Conservation (phyloP, 257 asterid species). For the Eucommia ulmoides region DNA sequence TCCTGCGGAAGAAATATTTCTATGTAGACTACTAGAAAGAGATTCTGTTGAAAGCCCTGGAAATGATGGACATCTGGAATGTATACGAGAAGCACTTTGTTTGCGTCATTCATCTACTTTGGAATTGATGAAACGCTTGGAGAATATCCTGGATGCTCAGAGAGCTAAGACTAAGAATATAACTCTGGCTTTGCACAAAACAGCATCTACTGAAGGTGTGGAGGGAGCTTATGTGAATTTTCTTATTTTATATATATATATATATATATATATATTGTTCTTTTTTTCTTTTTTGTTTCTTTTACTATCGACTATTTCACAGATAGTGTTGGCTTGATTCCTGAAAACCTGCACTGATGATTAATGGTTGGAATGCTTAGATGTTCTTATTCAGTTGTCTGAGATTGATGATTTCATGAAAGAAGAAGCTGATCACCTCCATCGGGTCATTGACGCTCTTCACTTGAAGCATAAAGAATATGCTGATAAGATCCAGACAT, state of each 20-base stretch:
- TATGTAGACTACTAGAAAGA: constrained; percentile 59
- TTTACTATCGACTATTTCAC: too few species aligned
- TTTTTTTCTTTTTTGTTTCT: neutral
- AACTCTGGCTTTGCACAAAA: constrained; percentile 35
- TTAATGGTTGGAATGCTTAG: constrained; percentile 29
- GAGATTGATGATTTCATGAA: constrained; percentile 60
- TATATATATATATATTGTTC: too few species aligned
- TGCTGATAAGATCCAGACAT: constrained; percentile 59
- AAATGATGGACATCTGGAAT: constrained; percentile 28
- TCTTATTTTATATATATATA: too few species aligned
- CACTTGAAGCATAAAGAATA: constrained; percentile 54
- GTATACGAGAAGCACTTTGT: constrained; percentile 51
- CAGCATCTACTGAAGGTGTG: constrained; percentile 69
- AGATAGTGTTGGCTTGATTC: too few species aligned
- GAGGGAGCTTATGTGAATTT: constrained; percentile 15
- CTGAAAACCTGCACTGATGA: neutral
- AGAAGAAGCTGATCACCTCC: constrained; percentile 53
- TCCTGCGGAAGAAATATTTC: constrained; percentile 76
- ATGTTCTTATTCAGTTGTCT: constrained; percentile 37
- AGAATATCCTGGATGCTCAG: constrained; percentile 55
- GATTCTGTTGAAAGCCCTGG: constrained; percentile 25
- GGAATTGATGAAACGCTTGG: constrained; percentile 63
- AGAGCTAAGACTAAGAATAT: constrained; percentile 50
- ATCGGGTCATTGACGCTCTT: constrained; percentile 48
- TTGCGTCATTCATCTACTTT: constrained; percentile 53